Conservation (phyloP, 257 asterid species). For the Solanum stenotomum region DNA sequence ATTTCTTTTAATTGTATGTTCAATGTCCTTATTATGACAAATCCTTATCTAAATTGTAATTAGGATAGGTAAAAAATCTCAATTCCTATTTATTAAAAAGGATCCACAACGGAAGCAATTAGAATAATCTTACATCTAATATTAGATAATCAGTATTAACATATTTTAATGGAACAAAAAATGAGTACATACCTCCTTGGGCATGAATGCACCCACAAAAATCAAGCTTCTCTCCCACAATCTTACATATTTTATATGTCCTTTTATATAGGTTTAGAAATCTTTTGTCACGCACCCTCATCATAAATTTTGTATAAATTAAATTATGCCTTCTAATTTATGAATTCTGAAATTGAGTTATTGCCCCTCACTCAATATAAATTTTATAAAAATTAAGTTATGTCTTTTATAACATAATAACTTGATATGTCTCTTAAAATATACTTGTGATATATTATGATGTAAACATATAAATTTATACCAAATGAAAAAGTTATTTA, state of each 20-base stretch:
- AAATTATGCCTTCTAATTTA: background rate
- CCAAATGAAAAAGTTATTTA: too few species aligned
- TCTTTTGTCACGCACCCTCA: background rate
- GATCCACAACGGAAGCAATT: background rate
- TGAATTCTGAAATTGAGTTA: background rate
- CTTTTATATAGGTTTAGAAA: background rate
- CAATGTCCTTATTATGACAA: too few species aligned
- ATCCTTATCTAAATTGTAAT: too few species aligned
- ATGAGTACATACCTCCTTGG: background rate
- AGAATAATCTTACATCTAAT: background rate
- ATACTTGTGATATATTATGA: background rate
- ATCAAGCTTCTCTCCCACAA: background rate
- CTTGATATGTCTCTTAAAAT: background rate
- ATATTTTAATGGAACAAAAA: background rate
- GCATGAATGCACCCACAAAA: background rate
- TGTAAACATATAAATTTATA: background rate
- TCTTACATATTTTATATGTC: background rate
- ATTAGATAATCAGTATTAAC: background rate
- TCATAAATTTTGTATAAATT: background rate
- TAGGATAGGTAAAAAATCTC: too few species aligned
- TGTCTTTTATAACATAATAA: background rate
- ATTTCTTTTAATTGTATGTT: too few species aligned
- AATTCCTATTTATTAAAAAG: too few species aligned
- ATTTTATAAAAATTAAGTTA: background rate
- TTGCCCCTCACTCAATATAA: background rate